Base-by-base conservation (phyloP, 805 yeast genomes). In the Osmozyma mogii region DNA sequence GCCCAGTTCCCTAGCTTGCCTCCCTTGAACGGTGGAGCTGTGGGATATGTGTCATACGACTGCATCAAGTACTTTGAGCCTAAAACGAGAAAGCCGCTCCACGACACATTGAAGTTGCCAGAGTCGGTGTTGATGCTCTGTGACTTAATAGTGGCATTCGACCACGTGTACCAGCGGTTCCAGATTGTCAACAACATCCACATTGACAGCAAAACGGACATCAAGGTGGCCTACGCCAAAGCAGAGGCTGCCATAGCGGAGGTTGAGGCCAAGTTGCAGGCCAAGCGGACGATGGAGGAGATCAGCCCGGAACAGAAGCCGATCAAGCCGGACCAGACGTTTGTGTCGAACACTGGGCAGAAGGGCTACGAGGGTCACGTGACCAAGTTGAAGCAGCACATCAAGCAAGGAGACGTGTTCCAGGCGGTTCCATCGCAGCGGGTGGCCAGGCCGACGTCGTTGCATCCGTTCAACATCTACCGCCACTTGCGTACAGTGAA, bases 391-490 rank as follows among this genome's bases (percentile, higher is more conserved):
- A 87, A 87, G 50, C 58, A 72, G 24, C 96, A 89, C 49, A 92
- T 92, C 45, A 58, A 78, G 45, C 74, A 75, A 43, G 99, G 98
- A 35, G 97, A 92, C 50, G 84, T 92, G 34, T 83, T 92, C 60
- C 99, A 92, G 58, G 96, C 95, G 1, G 99, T 92, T 15, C 99
- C 99, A 5, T 88, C 96, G 1, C 98, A 92, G 65, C 72, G 99
- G 50, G 87, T 92, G 16, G 84, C 94, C 4, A 78, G 96, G 56
- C 96, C 95, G 21, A 92, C 99, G 0, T 76, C 87, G 3, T 65
- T 92, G 44, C 97, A 92, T 54, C 97, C 99, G 2, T 92, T 92
- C 70, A 92, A 92, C 59, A 82, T 92, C 27, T 92, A 89, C 61
- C 79, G 94, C 43, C 96, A 89, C 50, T 68, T 92, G 46, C 73